Conservation (phyloP, 352 stramenopile species). For the Globisporangium carolinianum region DNA sequence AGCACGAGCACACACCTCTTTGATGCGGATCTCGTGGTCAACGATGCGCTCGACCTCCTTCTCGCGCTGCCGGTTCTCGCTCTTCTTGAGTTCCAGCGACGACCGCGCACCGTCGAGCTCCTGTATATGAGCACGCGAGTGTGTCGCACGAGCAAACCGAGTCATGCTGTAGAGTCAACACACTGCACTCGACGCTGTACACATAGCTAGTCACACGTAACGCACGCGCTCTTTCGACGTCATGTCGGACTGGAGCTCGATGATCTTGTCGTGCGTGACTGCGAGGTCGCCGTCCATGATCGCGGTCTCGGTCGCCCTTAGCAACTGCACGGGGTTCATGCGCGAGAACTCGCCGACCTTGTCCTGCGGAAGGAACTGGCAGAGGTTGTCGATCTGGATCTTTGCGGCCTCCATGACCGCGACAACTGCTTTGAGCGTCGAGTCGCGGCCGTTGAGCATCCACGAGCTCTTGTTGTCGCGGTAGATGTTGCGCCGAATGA, state of each 20-base stretch:
- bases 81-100: constrained; percentile 78
- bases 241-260: constrained; percentile 73
- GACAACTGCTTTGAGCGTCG: constrained; percentile 60
- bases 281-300: constrained; percentile 70
- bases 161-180: neutral
- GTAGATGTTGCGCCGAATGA: constrained; percentile 91
- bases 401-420: constrained; percentile 81
- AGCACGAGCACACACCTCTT: constrained; percentile 37
- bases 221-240: constrained; percentile 57
- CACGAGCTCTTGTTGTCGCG: constrained; percentile 83
- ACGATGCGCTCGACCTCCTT: constrained; percentile 82
- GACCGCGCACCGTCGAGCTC: constrained; percentile 56
- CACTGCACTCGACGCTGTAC: neutral
- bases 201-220: neutral
- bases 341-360: constrained; percentile 90
- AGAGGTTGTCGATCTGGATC: constrained; percentile 98
- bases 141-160: neutral
- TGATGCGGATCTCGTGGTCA: constrained; percentile 68
- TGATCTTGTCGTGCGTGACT: constrained; percentile 67
- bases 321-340: constrained; percentile 72
- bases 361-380: constrained; percentile 98
- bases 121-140: constrained; percentile 13
- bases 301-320: constrained; percentile 74
- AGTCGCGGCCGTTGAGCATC: constrained; percentile 66
- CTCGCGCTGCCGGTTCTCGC: constrained; percentile 71